Evolutionary conservation across 805 yeast genomes (phyloP).

Genomic region (Kregervanrija delftensis): DNA sequence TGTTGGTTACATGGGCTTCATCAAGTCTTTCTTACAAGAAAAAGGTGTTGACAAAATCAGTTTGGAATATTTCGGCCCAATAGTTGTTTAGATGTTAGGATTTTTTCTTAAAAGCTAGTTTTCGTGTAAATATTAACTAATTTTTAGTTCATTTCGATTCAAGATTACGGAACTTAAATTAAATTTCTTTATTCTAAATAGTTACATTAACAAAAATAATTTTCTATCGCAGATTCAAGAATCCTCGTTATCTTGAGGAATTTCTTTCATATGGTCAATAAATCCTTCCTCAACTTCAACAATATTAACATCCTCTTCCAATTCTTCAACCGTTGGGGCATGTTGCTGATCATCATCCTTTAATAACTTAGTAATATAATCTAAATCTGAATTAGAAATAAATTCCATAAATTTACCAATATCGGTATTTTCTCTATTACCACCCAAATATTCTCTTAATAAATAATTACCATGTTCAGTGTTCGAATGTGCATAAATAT

Average conservation of each 20-base stretch:
- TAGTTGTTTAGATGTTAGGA: slow-evolving; percentile 13
- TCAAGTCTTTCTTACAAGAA: slow-evolving; percentile 18
- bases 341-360: slow-evolving; percentile 18
- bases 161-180: too few relatives aligned
- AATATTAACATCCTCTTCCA: slow-evolving; percentile 7
- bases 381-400: slow-evolving; percentile 42
- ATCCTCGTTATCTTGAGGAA: too few relatives aligned
- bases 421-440: slow-evolving; percentile 84
- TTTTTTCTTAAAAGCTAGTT: too few relatives aligned
- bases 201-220: too few relatives aligned
- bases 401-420: slow-evolving; percentile 68
- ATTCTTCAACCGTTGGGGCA: slow-evolving; percentile 24
- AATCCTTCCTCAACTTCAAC: slow-evolving; percentile 18
- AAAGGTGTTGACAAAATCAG: slow-evolving; percentile 16
- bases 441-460: slow-evolving; percentile 46
- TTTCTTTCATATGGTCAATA: slow-evolving; percentile 14
- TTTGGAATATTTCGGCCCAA: slow-evolving; percentile 31
- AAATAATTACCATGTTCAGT: slow-evolving; percentile 35
- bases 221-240: too few relatives aligned
- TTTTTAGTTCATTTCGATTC: too few relatives aligned
- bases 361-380: slow-evolving; percentile 41
- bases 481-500: slow-evolving; percentile 76
- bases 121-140: too few relatives aligned
- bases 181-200: too few relatives aligned
- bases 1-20: slow-evolving; percentile 25